A percentile compares a stretch with the other conserved stretches of the same genome.
These are phyloP conservation scores for Solanum sparsipilum DNA, from an alignment of 257 asterid species.

Conservation along the genomic window DNA sequence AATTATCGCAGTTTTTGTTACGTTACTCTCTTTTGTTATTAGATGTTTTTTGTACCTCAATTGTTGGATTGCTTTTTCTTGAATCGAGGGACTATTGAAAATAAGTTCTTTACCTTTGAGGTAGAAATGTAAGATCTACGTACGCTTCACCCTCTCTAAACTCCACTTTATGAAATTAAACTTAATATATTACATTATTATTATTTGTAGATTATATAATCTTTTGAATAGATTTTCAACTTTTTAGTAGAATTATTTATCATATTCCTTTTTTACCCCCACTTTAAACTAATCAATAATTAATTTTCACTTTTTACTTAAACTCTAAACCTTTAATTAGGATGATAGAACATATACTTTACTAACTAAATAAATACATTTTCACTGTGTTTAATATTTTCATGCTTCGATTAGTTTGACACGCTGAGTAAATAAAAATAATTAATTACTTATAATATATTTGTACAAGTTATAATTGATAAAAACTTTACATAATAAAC, in stretches of 20 bases:
- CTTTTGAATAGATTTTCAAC: not conserved
- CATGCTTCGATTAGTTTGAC: too few species aligned
- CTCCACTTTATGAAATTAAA: too few species aligned
- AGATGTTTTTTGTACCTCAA: not conserved
- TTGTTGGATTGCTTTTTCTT: not conserved
- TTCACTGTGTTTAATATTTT: not conserved
- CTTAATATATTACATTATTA: accelerated
- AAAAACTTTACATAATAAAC: too few species aligned
- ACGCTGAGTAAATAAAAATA: too few species aligned
- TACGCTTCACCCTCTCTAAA: accelerated
- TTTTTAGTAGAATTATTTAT: not conserved
- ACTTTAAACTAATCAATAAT: not conserved
- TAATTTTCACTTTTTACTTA: not conserved
- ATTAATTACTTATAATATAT: too few species aligned
- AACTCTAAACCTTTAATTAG: not conserved
- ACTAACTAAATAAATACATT: not conserved
- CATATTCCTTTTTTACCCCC: not conserved
- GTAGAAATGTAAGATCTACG: too few species aligned
- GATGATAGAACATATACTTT: not conserved
- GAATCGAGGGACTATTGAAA: accelerated
- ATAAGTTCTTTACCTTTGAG: not conserved
- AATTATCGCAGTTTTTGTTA: not conserved
- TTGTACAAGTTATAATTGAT: too few species aligned
- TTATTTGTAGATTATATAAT: not conserved
- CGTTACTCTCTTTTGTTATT: not conserved